Evolutionary conservation across 768 basidiomycete species (phyloP).

Genomic region (Xerocomus spinulosus): DNA sequence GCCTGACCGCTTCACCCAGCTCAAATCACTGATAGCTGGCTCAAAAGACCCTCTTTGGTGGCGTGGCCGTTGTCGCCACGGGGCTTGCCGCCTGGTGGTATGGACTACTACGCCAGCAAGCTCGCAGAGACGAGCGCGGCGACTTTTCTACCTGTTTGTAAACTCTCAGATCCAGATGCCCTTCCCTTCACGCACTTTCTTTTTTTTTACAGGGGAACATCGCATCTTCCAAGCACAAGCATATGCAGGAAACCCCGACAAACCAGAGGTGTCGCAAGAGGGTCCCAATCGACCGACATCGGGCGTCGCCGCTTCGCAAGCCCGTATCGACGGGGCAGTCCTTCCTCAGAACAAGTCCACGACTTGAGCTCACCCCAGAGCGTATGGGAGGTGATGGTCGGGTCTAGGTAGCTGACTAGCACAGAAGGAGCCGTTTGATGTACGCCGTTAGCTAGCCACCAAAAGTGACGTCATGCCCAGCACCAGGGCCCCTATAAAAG

Average conservation of each 20-base stretch:
- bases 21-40: too few species aligned
- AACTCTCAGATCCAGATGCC: neutral
- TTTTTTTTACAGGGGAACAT: conserved; percentile 21
- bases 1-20: too few species aligned
- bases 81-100: conserved; percentile 22
- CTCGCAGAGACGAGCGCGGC: conserved; percentile 17
- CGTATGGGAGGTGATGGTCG: neutral
- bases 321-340: neutral
- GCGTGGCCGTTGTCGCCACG: conserved; percentile 16
- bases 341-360: neutral
- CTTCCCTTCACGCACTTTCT: neutral
- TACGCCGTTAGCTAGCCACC: too few species aligned
- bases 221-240: conserved; percentile 24
- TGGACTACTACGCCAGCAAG: conserved; percentile 14
- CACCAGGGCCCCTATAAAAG: conserved; percentile 20
- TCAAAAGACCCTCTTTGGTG: conserved; percentile 25
- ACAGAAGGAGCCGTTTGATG: too few species aligned
- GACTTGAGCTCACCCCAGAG: neutral
- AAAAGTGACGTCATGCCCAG: conserved; percentile 27
- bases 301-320: neutral
- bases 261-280: conserved; percentile 10
- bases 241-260: conserved; percentile 11
- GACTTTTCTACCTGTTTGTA: conserved; percentile 17
- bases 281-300: neutral
- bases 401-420: too few species aligned